Conservation (phyloP, 192 early-diverging fungal species). For the Gonapodya prolifera region DNA sequence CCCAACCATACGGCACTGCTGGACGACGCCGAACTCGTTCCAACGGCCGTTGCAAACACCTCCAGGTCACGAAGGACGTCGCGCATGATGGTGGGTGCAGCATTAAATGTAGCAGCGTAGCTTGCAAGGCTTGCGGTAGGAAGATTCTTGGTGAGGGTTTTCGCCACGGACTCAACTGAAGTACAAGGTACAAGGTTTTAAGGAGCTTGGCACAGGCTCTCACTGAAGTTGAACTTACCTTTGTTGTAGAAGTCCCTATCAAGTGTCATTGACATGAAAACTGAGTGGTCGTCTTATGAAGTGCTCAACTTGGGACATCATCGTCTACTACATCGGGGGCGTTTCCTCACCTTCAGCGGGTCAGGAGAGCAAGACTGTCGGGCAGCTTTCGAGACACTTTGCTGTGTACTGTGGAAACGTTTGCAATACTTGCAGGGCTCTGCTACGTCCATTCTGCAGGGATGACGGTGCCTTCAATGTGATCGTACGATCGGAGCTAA, state of each 20-base stretch:
- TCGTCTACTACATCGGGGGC: neutral
- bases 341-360: neutral
- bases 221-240: neutral
- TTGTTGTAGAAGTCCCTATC: neutral
- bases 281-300: neutral
- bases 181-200: no score
- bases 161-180: no score
- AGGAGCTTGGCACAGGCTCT: no score
- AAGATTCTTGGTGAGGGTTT: neutral
- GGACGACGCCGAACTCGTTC: neutral
- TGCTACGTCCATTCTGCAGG: neutral
- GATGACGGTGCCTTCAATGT: neutral
- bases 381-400: neutral
- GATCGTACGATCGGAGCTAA: neutral
- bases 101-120: neutral
- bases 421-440: neutral
- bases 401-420: neutral
- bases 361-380: neutral
- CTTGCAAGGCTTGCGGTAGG: neutral
- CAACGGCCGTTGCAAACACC: neutral
- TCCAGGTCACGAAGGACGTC: neutral
- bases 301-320: neutral
- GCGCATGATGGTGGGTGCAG: neutral
- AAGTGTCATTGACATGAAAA: neutral
- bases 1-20: neutral